A percentile compares a stretch with the other conserved stretches of the same genome.
Conservation (phyloP, 2,329 filamentous ascomycete species). For the Fonsecaea monophora region DNA sequence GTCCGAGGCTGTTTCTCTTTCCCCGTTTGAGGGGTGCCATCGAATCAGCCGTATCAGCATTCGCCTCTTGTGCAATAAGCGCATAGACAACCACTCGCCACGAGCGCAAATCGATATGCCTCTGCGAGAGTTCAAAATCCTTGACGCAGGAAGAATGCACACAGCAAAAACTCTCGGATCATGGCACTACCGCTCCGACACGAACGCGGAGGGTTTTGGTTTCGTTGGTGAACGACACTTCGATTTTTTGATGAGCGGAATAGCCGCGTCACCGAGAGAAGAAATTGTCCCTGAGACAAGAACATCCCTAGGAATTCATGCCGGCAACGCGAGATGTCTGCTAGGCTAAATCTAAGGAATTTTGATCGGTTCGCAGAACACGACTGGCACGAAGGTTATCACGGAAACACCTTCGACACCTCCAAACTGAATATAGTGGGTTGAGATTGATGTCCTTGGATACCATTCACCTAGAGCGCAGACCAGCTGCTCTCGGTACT, state of each 20-base stretch:
- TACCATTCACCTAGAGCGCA: background rate
- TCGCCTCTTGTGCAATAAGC: background rate
- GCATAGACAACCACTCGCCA: background rate
- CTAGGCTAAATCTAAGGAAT: background rate
- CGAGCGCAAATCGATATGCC: background rate
- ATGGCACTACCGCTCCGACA: background rate
- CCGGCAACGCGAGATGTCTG: background rate
- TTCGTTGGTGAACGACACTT: background rate
- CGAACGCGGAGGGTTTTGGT: background rate
- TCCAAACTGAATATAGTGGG: background rate
- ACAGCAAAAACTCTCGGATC: background rate
- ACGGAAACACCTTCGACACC: background rate
- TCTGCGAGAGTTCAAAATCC: background rate
- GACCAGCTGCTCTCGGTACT: background rate
- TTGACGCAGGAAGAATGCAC: background rate
- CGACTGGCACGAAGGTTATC: background rate
- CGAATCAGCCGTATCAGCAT: background rate
- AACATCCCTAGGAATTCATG: too few species aligned
- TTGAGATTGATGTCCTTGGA: background rate
- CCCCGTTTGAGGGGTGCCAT: background rate
- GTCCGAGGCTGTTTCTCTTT: background rate
- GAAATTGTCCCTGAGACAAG: background rate
- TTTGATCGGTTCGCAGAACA: background rate
- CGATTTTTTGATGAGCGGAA: background rate
- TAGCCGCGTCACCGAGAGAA: background rate